Evolutionary conservation across 176 grass and related monocot species (phyloP).

Genomic region (Triticum urartu): DNA sequence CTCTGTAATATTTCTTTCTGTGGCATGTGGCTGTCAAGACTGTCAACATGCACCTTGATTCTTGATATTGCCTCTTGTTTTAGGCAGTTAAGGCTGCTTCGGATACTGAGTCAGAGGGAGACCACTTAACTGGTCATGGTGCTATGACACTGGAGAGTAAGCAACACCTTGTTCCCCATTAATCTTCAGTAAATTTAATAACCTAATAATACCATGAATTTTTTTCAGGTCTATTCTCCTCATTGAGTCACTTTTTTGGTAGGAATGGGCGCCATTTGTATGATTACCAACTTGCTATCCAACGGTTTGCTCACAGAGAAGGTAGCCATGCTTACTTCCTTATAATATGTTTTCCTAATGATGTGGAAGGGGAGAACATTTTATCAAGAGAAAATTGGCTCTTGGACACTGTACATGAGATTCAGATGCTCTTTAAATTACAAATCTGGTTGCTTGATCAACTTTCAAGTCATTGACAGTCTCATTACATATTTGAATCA

Average conservation of each 20-base stretch:
- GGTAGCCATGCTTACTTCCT: conserved; percentile 29
- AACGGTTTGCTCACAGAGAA: conserved; percentile 74
- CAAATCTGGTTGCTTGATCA: background rate
- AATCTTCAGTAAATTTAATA: conserved; percentile 28
- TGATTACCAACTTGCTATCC: conserved; percentile 96
- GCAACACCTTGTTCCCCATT: conserved; percentile 12
- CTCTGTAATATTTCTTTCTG: background rate
- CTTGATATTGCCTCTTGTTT: conserved; percentile 19
- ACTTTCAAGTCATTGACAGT: no score
- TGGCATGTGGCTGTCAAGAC: background rate
- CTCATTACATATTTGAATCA: background rate
- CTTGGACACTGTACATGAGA: background rate
- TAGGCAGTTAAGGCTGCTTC: conserved; percentile 88
- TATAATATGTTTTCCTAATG: conserved; percentile 1
- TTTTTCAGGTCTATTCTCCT: conserved; percentile 79
- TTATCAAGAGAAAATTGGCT: background rate
- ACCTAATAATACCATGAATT: conserved; percentile 20
- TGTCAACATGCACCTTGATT: conserved; percentile 10
- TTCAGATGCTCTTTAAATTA: conserved; percentile 27
- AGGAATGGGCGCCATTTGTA: conserved; percentile 48
- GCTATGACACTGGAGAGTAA: conserved; percentile 81
- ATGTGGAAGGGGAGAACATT: background rate
- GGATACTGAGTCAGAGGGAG: conserved; percentile 68
- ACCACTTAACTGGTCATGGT: conserved; percentile 59
- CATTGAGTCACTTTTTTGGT: conserved; percentile 78